phyloP scores from a whole-genome alignment of 179 eudicot species.

The Vitellaria paradoxa region DNA sequence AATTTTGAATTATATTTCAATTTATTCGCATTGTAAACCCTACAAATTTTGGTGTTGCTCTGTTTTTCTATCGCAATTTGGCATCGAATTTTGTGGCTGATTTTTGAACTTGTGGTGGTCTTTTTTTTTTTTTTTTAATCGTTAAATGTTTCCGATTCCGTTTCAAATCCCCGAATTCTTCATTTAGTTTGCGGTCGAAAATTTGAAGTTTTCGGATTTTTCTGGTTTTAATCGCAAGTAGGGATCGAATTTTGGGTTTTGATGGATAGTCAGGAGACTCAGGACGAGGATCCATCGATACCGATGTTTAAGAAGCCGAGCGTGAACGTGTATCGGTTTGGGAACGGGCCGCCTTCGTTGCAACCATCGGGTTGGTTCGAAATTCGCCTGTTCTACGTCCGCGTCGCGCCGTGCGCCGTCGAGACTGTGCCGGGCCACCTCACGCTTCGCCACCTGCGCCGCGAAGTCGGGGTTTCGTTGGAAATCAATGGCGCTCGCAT shows the following conservation, averaged over 20 bases:
- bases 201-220: neutral
- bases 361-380: constrained; percentile 50
- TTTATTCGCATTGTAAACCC: neutral
- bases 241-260: neutral
- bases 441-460: constrained; percentile 55
- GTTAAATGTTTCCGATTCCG: neutral
- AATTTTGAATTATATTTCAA: neutral
- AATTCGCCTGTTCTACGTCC: constrained; percentile 69
- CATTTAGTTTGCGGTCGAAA: neutral
- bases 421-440: constrained; percentile 47
- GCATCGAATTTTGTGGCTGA: neutral
- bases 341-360: constrained; percentile 16
- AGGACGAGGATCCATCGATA: constrained; percentile 13
- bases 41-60: too few relatives aligned
- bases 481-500: constrained; percentile 63
- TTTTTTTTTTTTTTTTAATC: neutral
- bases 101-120: too few relatives aligned
- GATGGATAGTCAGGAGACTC: constrained; percentile 18
- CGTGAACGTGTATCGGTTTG: constrained; percentile 25
- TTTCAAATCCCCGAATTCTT: neutral
- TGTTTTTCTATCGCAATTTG: too few relatives aligned
- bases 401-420: constrained; percentile 55
- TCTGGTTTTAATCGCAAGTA: neutral
- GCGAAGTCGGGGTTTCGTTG: constrained; percentile 49
- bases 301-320: constrained; percentile 17